Evolutionary conservation across 495 filamentous ascomycete genomes (phyloP), one percentile per base, ranked within the genome.

Genomic region (Penicillium taxi): DNA sequence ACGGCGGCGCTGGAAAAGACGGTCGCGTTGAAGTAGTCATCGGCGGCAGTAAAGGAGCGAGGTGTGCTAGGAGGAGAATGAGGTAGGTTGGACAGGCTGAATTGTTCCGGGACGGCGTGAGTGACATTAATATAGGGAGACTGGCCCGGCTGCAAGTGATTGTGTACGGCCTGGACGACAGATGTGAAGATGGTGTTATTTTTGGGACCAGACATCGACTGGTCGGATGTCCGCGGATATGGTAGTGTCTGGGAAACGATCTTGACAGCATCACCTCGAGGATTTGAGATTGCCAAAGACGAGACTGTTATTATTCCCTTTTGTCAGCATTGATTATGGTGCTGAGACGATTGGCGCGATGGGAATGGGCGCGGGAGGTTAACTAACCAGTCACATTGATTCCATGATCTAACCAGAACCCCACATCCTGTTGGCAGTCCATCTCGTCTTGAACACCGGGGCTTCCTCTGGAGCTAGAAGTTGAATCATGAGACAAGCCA

Each of bases 221-320:
- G 55, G 34, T 75, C 72, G 9, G 68, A 63, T 9, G 66, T 59
- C n/a, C 62, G 65, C 3, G 77, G 77, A 41, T 72, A 78, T 5
- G 77, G 77, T 23, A 80, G 71, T 12, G 75, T 73, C 45, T 81
- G 77, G 4, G 75, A 79, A 17, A 81, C 70, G 8, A 80, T 59
- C 26, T 70, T 72, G 26, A 80, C 63, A 8, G 71, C 63, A 32
- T 69, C 62, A 24, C 57, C 55, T 26, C 55, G 57, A 9, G 48
- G 48, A 35, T 63, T 61, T 12, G 58, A 56, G 4, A 50, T 44
- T 9, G 48, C 56, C 9, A 67, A 48, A 19, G 63, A 62, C 13
- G 64, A 64, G 2, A 63, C 62, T 64, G 26, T 12, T 18, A 20
- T 28, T n/a, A 31, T n/a, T n/a, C n/a, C n/a, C n/a, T n/a, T n/a